Base-by-base conservation (phyloP, 495 filamentous ascomycete species). In the Trichoderma asperelloides region DNA sequence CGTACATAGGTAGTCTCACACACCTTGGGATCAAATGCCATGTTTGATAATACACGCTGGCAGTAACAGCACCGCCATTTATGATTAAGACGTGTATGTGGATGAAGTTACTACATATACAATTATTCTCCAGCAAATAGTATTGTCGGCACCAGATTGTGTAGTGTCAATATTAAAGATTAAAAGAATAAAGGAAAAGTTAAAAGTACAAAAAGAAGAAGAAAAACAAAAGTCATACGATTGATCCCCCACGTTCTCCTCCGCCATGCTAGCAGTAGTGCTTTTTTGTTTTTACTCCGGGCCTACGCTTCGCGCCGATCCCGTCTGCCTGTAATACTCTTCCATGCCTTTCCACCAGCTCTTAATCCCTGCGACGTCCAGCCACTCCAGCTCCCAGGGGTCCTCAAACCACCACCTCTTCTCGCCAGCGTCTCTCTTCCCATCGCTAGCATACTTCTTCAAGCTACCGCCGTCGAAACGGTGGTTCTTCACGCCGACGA, bases 401-500 rank as follows among this genome's bases (percentile, higher is more conserved):
- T 76, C 69, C 67, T 77, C 71, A 21, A 76, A 71, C 81, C 81
- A 83, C 80, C 81, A 83, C 2, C 67, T 68, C 41, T 63, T 67
- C n/a, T 77, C 64, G 7, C 18, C 33, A 37, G 27, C 76, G 2
- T 66, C 47, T 21, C 33, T 68, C 0, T 72, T 68, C 49, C 69
- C 64, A 62, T 83, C 81, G 63, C 78, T 81, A 0, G 64, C 73
- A 63, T 82, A 83, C 69, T 83, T 83, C 68, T 80, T 79, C 67
- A 83, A 60, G 51, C 75, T 74, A 1, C 81, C 81, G 7, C 80
- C 81, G 9, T 83, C 81, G 62, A 77, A 78, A 23, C 70, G 67
- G 63, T 83, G 81, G 40, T 83, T 83, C 68, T 81, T 83, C 5
- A 79, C 79, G 0, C 81, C 81, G 0, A 78, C 45, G 6, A 83